Percentiles rank a stretch among this genome's conserved stretches.
Evolutionary conservation across 768 basidiomycete genomes (phyloP).

Genomic region (Mycena galopus): DNA sequence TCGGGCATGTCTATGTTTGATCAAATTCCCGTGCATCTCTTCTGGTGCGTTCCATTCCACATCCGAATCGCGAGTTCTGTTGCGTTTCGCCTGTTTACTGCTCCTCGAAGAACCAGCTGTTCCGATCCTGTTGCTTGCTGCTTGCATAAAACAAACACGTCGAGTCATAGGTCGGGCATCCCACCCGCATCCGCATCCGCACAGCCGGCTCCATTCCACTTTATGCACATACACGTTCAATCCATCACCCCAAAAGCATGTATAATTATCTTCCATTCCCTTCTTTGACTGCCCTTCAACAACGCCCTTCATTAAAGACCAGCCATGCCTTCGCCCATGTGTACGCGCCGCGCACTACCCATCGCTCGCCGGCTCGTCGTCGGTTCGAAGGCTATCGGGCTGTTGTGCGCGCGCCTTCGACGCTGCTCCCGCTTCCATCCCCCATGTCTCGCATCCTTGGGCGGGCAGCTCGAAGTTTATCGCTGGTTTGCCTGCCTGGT

Average conservation of each 20-base stretch:
- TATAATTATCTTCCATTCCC: not conserved
- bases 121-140: not conserved
- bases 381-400: constrained; percentile 1
- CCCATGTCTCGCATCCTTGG: not conserved
- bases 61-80: not conserved
- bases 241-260: not conserved
- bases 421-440: not conserved
- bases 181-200: not conserved
- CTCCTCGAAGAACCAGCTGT: not conserved
- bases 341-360: not conserved
- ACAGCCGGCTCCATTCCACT: not conserved
- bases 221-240: not conserved
- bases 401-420: constrained; percentile 6
- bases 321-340: not conserved
- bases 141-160: not conserved
- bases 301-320: not conserved
- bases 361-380: not conserved
- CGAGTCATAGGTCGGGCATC: not conserved
- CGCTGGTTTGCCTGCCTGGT: not conserved
- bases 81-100: not conserved
- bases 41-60: not conserved
- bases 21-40: not conserved
- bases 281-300: not conserved
- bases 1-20: too few species aligned
- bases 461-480: not conserved